Evolutionary conservation across 106 monocot genomes (phyloP).

Genomic region (Phalaenopsis equestris): DNA sequence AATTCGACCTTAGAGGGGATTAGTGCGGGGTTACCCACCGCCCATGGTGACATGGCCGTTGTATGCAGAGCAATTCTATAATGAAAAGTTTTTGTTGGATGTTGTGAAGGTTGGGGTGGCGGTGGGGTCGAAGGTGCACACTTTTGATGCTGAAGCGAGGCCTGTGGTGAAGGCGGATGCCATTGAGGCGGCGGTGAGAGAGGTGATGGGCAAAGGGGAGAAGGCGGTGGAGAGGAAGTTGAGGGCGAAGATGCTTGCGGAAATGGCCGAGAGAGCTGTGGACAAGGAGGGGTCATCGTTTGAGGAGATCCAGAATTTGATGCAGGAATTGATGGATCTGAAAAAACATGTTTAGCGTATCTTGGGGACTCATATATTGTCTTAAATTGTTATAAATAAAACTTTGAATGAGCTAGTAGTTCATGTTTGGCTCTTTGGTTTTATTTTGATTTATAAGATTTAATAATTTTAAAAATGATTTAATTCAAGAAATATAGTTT

Average conservation of each 20-base stretch:
- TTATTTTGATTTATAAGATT: too few species aligned
- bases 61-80: slow-evolving; percentile 44
- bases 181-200: slow-evolving; percentile 17
- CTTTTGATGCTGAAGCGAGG: slow-evolving; percentile 1
- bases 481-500: too few species aligned
- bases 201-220: slow-evolving; percentile 27
- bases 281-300: slow-evolving; percentile 37
- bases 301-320: neutral
- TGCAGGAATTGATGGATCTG: neutral
- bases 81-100: slow-evolving; percentile 33
- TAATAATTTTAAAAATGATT: too few species aligned
- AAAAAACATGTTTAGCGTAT: too few species aligned
- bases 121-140: neutral
- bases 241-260: slow-evolving; percentile 27
- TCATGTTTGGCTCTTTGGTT: too few species aligned
- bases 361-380: too few species aligned
- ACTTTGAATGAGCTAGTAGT: too few species aligned
- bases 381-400: too few species aligned
- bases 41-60: slow-evolving; percentile 48
- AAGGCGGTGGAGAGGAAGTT: slow-evolving; percentile 14
- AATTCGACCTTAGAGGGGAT: too few species aligned
- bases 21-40: too few species aligned
- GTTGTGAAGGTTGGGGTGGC: slow-evolving; percentile 31
- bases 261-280: slow-evolving; percentile 25
- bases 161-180: slow-evolving; percentile 10